phyloP scores from a whole-genome alignment of 306 rosid genomes.

The Vigna reflexopilosa region DNA sequence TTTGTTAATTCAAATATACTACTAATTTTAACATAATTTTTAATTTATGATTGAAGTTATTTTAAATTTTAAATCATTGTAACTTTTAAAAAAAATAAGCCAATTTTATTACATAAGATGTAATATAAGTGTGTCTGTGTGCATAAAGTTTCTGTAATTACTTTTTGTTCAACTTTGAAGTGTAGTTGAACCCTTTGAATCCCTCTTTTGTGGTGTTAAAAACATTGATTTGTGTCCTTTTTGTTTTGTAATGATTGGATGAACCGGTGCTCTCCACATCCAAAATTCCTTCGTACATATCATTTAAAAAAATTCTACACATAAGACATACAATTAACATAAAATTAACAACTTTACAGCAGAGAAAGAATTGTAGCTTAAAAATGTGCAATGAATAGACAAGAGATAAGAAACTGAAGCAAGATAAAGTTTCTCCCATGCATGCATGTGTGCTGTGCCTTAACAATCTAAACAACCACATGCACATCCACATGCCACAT shows the following conservation, averaged over 20 bases:
- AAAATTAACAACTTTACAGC: background rate
- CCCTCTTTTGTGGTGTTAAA: background rate
- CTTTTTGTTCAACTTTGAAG: background rate
- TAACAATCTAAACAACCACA: background rate
- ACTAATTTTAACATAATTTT: no score
- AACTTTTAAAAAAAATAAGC: no score
- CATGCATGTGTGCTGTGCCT: conserved; percentile 28
- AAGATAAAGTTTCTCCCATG: background rate
- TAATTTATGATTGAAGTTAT: no score
- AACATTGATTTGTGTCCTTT: background rate
- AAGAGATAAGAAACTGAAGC: conserved; percentile 1
- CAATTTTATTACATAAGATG: background rate
- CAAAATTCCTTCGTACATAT: background rate
- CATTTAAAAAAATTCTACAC: background rate
- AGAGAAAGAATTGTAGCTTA: background rate
- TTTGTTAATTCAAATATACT: background rate
- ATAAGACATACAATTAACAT: background rate
- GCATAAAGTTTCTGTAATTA: no score
- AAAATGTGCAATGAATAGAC: background rate
- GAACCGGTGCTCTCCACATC: background rate
- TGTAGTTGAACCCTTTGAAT: background rate
- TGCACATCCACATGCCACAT: conserved; percentile 33
- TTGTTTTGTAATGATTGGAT: background rate
- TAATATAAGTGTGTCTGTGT: no score
- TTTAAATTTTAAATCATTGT: no score